Percentiles rank a stretch among this genome's conserved stretches.
Conservation (phyloP, 345 rosid species). For the Corchorus olitorius region DNA sequence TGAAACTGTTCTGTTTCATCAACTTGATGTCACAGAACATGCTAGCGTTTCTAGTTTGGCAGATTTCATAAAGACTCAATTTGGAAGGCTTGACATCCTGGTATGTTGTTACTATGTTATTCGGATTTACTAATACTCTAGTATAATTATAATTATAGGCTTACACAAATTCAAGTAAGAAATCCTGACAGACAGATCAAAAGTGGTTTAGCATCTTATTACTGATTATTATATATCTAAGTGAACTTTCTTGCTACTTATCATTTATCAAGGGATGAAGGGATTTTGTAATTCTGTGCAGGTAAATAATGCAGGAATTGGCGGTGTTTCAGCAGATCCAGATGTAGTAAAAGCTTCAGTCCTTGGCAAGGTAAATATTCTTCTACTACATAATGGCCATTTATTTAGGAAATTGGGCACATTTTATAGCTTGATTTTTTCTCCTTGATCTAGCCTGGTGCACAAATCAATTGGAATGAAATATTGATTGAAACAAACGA, state of each 20-base stretch:
- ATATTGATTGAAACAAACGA: conserved; percentile 21
- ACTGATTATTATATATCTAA: not conserved
- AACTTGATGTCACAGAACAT: conserved; percentile 43
- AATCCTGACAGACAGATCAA: too few species aligned
- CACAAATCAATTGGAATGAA: conserved; percentile 25
- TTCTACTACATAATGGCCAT: not conserved
- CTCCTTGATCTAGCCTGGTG: conserved; percentile 22
- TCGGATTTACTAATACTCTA: too few species aligned
- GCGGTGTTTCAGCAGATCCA: conserved; percentile 20
- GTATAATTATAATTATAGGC: too few species aligned
- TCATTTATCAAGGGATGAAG: too few species aligned
- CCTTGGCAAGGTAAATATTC: conserved; percentile 18
- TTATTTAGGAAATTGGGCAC: not conserved
- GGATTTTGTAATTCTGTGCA: conserved; percentile 6
- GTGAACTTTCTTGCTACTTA: not conserved
- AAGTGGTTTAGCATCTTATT: too few species aligned
- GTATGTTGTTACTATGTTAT: conserved; percentile 12
- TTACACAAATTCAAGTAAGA: too few species aligned
- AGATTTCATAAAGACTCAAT: conserved; percentile 29
- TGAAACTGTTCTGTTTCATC: conserved; percentile 33
- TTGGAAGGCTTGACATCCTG: conserved; percentile 49
- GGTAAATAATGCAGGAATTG: conserved; percentile 52
- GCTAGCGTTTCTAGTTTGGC: conserved; percentile 30
- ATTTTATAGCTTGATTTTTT: too few species aligned
- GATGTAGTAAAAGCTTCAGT: conserved; percentile 20